Evolutionary conservation across 345 rosid species (phyloP).

Genomic region (Citrus inodora): DNA sequence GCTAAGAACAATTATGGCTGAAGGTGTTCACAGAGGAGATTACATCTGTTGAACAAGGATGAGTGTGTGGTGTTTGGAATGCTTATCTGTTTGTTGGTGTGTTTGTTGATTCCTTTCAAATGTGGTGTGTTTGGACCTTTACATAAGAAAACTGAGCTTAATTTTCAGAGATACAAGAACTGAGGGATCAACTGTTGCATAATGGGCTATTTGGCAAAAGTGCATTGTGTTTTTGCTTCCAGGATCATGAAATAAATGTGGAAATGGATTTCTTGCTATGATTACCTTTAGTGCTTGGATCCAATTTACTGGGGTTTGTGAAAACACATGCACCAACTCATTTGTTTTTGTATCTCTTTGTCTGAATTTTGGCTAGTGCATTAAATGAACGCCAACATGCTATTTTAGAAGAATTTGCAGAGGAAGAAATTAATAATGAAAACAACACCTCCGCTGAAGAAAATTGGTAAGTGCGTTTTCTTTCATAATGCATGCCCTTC

Average conservation of each 20-base stretch:
- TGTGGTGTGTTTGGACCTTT: not conserved
- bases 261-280: not conserved
- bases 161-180: not conserved
- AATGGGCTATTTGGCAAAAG: not conserved
- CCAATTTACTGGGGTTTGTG: not conserved
- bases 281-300: not conserved
- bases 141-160: not conserved
- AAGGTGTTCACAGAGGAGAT: not conserved
- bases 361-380: conserved; percentile 33
- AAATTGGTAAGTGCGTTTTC: conserved; percentile 52
- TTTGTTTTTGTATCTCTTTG: not conserved
- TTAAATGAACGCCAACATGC: conserved; percentile 72
- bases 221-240: not conserved
- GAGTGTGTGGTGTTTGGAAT: not conserved
- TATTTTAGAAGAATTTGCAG: conserved; percentile 80
- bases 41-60: not conserved
- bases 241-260: not conserved
- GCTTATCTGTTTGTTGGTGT: not conserved
- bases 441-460: conserved; percentile 34
- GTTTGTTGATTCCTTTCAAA: not conserved
- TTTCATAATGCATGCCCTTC: conserved; percentile 8
- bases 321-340: not conserved
- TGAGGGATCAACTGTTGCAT: not conserved
- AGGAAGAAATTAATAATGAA: conserved; percentile 72
- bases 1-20: not conserved